Evolutionary conservation across 2,329 filamentous ascomycete species (phyloP).

Genomic region (Ampelomyces quisqualis): DNA sequence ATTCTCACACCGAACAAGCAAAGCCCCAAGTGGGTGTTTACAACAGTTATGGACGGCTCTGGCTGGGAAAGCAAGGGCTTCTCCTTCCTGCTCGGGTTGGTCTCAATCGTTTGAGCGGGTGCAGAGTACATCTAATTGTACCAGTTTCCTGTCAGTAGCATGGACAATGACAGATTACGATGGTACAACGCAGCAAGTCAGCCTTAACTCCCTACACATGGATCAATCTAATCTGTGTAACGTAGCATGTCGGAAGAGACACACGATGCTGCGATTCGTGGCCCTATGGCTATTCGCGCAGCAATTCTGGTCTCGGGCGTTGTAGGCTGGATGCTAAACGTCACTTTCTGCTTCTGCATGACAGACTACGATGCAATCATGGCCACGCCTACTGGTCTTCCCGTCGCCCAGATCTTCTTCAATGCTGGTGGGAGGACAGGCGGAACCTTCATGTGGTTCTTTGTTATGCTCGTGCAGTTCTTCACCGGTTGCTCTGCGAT

Average conservation of each 20-base stretch:
- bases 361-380: slow-evolving; percentile 60
- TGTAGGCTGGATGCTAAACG: slow-evolving; percentile 62
- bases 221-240: slow-evolving; percentile 25
- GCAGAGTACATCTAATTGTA: slow-evolving; percentile 7
- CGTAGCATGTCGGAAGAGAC: slow-evolving; percentile 65
- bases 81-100: slow-evolving; percentile 61
- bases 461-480: slow-evolving; percentile 64
- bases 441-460: slow-evolving; percentile 63
- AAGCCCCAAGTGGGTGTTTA: slow-evolving; percentile 61
- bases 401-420: slow-evolving; percentile 59
- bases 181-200: slow-evolving; percentile 61
- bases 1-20: slow-evolving; percentile 61
- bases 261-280: slow-evolving; percentile 61
- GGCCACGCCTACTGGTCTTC: slow-evolving; percentile 59
- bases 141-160: slow-evolving; percentile 55
- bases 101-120: slow-evolving; percentile 14
- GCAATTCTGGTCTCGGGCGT: slow-evolving; percentile 62
- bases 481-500: slow-evolving; percentile 66
- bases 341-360: slow-evolving; percentile 65
- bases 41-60: slow-evolving; percentile 61
- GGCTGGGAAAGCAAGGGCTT: slow-evolving; percentile 63
- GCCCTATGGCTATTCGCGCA: slow-evolving; percentile 60
- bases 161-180: slow-evolving; percentile 72
- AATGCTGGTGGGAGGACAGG: slow-evolving; percentile 60
- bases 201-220: slow-evolving; percentile 14